A percentile compares a stretch with the other conserved stretches of the same genome.
These are phyloP conservation scores for Microsporum audouinii DNA, from an alignment of 2,329 filamentous ascomycete species.

Conservation along the genomic window DNA sequence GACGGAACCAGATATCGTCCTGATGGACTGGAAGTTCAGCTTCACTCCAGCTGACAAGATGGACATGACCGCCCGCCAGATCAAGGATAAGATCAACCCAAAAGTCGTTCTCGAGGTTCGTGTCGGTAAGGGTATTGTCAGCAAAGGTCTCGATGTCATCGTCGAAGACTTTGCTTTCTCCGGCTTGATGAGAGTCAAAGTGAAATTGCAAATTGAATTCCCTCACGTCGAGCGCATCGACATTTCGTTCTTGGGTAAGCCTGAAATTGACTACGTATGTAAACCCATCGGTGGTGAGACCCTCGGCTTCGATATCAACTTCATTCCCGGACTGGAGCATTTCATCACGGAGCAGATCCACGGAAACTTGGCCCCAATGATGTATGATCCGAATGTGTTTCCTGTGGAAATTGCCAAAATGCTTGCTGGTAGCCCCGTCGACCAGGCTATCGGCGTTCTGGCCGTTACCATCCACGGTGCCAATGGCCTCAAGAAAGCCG, in stretches of 20 bases:
- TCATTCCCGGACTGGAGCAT: slow-evolving; percentile 82
- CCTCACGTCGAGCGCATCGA: slow-evolving; percentile 91
- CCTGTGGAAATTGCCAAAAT: slow-evolving; percentile 98
- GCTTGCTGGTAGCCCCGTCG: slow-evolving; percentile 84
- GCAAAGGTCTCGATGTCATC: slow-evolving; percentile 93
- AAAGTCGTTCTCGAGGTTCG: slow-evolving; percentile 93
- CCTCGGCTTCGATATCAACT: slow-evolving; percentile 97
- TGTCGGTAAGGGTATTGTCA: slow-evolving; percentile 90
- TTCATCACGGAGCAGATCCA: slow-evolving; percentile 98
- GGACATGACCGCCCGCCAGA: slow-evolving; percentile 79
- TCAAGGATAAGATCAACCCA: slow-evolving; percentile 93
- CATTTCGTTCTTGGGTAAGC: slow-evolving; percentile 83
- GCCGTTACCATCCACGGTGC: slow-evolving; percentile 86
- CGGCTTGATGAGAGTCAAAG: slow-evolving; percentile 90
- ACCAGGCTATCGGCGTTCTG: slow-evolving; percentile 89
- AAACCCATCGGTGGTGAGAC: slow-evolving; percentile 92
- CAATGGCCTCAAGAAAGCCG: slow-evolving; percentile 83
- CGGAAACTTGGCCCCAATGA: slow-evolving; percentile 85
- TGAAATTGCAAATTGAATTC: slow-evolving; percentile 93
- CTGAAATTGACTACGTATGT: slow-evolving; percentile 90
- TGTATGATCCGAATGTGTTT: slow-evolving; percentile 97
- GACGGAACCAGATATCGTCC: slow-evolving; percentile 83
- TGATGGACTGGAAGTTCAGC: slow-evolving; percentile 99
- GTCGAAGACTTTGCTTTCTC: slow-evolving; percentile 96
- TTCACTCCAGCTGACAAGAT: slow-evolving; percentile 91